Base-by-base conservation (phyloP, 352 stramenopile species). In the Globisporangium emineosum region DNA sequence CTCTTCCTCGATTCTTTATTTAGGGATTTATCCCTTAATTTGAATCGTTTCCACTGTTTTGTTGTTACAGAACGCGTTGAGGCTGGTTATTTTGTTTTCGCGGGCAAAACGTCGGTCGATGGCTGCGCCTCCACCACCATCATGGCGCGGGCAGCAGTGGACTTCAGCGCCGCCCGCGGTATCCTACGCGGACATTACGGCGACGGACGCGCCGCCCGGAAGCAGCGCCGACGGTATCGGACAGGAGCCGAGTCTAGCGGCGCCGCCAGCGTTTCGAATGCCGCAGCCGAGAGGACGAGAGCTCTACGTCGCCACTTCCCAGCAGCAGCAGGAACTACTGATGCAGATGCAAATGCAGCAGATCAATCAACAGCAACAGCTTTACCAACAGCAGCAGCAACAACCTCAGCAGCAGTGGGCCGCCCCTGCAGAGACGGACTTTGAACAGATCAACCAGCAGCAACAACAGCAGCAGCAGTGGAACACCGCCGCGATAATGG, bases 281-380 rank as follows among this genome's bases (percentile, higher is more conserved):
- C 33, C 23, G 21, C 61, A 57, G 57, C 62, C 25, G 52, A 58
- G 32, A 15, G 29, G 52, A 27, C 51, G 47, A 33, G 57, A 57
- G 56, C 19, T 63, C 27, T 29, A 37, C 29, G n/a, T 42, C 29
- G 43, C 55, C 42, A 5, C 57, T 54, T 32, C 51, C 27, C 51
- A 52, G 1, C 69, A 73, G 17, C 59, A 81, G 3, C 35, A 72
- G 54, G 56, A 71, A 32, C 27, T 60, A 3, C 23, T 52, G 61
- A 43, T 57, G n/a, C 37, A 35, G 6, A 59, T 83, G 21, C 45
- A 52, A 30, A 30, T 52, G 8, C 47, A 53, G 21, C 47, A 53
- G 27, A 13, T 27, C n/a, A 29, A 49, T 9, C 65, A 86, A 19
- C 56, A 70, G 30, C 13, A n/a, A 1, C 10, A 13, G 1, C 35